These are phyloP conservation scores for Colletotrichum somersetense DNA, from an alignment of 2,329 filamentous ascomycete genomes.

Conservation along the genomic window DNA sequence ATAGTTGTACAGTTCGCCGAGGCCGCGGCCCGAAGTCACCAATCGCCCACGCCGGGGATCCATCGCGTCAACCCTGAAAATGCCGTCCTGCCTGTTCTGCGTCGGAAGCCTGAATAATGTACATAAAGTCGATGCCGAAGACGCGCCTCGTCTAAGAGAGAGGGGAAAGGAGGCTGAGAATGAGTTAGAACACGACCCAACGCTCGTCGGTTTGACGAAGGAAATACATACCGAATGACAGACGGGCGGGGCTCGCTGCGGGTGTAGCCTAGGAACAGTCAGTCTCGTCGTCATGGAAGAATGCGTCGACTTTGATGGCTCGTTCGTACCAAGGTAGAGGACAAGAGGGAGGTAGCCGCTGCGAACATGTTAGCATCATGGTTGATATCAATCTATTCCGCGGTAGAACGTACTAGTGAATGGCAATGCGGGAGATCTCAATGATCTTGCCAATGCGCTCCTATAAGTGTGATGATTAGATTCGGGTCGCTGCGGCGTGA, in stretches of 20 bases:
- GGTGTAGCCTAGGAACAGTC: conserved; percentile 78
- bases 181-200: conserved; percentile 43
- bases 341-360: conserved; percentile 97
- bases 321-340: conserved; percentile 85
- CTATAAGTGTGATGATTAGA: conserved; percentile 59
- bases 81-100: conserved; percentile 7
- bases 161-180: conserved; percentile 70
- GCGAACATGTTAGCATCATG: conserved; percentile 52
- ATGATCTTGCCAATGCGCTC: conserved; percentile 98
- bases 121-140: conserved; percentile 36
- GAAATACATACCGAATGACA: conserved; percentile 64
- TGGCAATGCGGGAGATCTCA: conserved; percentile 90
- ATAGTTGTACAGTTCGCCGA: conserved; percentile 38
- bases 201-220: no score
- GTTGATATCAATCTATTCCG: not conserved
- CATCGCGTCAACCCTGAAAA: conserved; percentile 17
- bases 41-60: conserved; percentile 5
- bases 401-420: conserved; percentile 84
- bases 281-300: conserved; percentile 42
- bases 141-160: conserved; percentile 62
- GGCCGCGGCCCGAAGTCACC: conserved; percentile 9
- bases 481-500: conserved; percentile 13
- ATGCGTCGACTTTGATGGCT: not conserved
- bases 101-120: conserved; percentile 35
- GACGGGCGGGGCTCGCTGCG: conserved; percentile 92